Evolutionary conservation across 2,329 filamentous ascomycete species (phyloP).

Genomic region (Colletotrichum euphorbiae): DNA sequence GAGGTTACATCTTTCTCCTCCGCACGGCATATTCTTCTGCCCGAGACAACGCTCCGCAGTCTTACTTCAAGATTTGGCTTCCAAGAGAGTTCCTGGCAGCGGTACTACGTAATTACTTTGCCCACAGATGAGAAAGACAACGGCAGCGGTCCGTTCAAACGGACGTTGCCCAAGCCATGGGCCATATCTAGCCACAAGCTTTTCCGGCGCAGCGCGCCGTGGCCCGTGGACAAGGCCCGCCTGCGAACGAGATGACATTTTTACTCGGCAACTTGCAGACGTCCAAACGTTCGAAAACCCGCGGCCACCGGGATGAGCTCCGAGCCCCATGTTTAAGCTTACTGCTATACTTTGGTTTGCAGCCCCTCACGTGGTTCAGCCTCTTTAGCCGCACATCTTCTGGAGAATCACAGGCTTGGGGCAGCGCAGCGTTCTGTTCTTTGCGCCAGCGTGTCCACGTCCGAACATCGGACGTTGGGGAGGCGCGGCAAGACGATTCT

Average conservation of each 20-base stretch:
- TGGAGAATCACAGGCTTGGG: not conserved
- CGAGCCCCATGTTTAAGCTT: slow-evolving; percentile 2
- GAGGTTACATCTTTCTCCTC: not conserved
- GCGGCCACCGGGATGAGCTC: not conserved
- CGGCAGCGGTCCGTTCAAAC: not conserved
- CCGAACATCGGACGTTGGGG: not conserved
- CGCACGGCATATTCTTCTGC: not conserved
- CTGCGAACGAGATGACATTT: not conserved
- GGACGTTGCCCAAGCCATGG: not conserved
- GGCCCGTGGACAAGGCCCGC: slow-evolving; percentile 5
- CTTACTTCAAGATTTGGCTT: not conserved
- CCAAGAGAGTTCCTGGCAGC: not conserved
- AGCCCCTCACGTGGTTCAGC: not conserved
- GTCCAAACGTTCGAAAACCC: not conserved
- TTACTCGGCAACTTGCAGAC: not conserved
- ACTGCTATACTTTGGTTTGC: not conserved
- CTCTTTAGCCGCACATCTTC: not conserved
- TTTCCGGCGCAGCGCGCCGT: slow-evolving; percentile 14
- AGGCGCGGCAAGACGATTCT: not conserved
- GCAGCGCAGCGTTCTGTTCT: not conserved
- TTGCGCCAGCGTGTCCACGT: not conserved
- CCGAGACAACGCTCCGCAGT: not conserved
- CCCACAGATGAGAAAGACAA: not conserved
- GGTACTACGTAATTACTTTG: not conserved
- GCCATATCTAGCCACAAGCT: slow-evolving; percentile 1